These are phyloP conservation scores for Mycena galericulata DNA, from an alignment of 768 basidiomycete genomes.

Conservation along the genomic window DNA sequence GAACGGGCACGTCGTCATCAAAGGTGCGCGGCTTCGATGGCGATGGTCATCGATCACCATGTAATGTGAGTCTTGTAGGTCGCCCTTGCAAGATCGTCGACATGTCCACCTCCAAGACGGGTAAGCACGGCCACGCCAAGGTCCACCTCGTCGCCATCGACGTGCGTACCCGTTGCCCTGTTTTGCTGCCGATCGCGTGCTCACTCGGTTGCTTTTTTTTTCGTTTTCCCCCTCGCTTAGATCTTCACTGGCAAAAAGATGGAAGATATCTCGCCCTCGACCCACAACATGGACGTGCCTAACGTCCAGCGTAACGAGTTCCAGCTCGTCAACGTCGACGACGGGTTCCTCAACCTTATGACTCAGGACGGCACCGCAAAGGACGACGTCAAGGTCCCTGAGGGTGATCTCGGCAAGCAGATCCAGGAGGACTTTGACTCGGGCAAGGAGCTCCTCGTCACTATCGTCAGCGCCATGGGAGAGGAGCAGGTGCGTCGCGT, in stretches of 20 bases:
- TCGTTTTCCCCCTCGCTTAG: constrained; percentile 53
- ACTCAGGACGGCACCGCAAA: constrained; percentile 80
- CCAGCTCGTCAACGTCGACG: constrained; percentile 93
- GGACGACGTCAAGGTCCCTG: constrained; percentile 96
- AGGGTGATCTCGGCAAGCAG: constrained; percentile 80
- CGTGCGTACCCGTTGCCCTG: constrained; percentile 62
- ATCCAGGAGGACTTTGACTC: constrained; percentile 81
- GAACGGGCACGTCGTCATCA: constrained; percentile 96
- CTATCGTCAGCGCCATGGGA: constrained; percentile 89
- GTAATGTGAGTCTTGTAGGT: constrained; percentile 51
- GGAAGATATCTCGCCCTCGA: constrained; percentile 95
- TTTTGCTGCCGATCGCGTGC: constrained; percentile 8
- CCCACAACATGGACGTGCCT: constrained; percentile 90
- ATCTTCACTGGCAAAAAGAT: constrained; percentile 99
- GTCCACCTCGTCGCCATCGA: constrained; percentile 98
- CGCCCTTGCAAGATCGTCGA: constrained; percentile 99
- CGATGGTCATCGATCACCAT: constrained; percentile 17
- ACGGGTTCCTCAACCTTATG: constrained; percentile 97
- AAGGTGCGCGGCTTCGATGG: constrained; percentile 59
- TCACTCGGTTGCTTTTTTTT: constrained; percentile 20
- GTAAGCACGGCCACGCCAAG: constrained; percentile 99
- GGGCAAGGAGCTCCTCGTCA: constrained; percentile 90
- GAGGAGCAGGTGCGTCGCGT: constrained; percentile 78
- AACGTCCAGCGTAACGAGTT: constrained; percentile 93
- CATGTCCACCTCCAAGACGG: constrained; percentile 99